Conservation (phyloP, 2,329 filamentous ascomycete genomes). For the Monilinia fructigena region DNA sequence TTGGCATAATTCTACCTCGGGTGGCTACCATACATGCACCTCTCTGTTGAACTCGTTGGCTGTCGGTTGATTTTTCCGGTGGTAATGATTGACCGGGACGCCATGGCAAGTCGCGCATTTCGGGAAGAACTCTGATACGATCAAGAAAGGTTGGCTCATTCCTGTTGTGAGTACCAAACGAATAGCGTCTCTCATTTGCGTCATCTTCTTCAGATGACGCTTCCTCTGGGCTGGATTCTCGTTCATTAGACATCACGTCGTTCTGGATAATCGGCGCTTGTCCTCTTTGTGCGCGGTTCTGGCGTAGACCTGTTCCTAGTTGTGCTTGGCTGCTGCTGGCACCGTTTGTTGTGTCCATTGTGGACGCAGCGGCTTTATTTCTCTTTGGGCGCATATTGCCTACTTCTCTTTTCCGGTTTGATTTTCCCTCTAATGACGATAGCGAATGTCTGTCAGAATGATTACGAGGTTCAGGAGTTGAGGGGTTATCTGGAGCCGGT, state of each 20-base stretch:
- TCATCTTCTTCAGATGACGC: background rate
- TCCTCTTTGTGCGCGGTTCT: background rate
- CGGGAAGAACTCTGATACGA: slow-evolving; percentile 26
- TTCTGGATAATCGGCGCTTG: background rate
- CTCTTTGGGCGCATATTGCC: slow-evolving; percentile 13
- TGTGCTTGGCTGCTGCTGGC: background rate
- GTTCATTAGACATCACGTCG: slow-evolving; percentile 13
- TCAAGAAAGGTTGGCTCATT: slow-evolving; percentile 20
- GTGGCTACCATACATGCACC: slow-evolving; percentile 33
- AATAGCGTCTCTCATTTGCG: slow-evolving; percentile 2
- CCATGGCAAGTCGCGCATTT: slow-evolving; percentile 35
- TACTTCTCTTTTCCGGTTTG: slow-evolving; percentile 4
- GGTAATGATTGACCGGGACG: slow-evolving; percentile 32
- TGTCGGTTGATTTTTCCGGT: slow-evolving; percentile 32
- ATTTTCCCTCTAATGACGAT: slow-evolving; percentile 11
- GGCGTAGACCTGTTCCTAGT: background rate
- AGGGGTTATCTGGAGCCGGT: background rate
- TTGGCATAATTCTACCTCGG: slow-evolving; percentile 27
- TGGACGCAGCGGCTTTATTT: background rate
- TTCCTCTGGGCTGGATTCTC: slow-evolving; percentile 9
- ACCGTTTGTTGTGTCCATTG: background rate
- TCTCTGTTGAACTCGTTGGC: slow-evolving; percentile 33
- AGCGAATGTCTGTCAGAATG: background rate
- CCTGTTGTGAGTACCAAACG: slow-evolving; percentile 9
- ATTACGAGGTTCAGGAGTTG: slow-evolving; percentile 6